Evolutionary conservation across 2,329 filamentous ascomycete species (phyloP), one percentile per base, ranked within the genome.

Genomic region (Macrophomina tecta): DNA sequence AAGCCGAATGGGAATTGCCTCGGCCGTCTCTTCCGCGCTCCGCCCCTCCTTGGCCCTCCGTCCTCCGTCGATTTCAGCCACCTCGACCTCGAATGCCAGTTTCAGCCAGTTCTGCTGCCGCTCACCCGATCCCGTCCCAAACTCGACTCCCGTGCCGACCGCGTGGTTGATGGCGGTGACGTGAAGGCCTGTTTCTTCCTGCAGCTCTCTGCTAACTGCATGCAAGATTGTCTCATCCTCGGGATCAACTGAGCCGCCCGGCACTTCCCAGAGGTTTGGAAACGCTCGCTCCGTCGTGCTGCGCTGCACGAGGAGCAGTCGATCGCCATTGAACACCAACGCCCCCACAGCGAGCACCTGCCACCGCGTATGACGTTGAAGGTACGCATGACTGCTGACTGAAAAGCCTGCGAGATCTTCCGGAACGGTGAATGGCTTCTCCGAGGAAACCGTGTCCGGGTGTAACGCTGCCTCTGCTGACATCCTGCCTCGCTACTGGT

Each of bases 161-260:
- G 82, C 74, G 32, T 80, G 77, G 2, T 80, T 72, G 42, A 86
- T 75, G 11, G 73, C 73, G 28, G 73, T 80, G 2, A 84, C 81
- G 51, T 75, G 75, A 28, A 87, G 73, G 0, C 84, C 84, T 0
- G 82, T 82, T 70, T 87, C 85, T 71, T 87, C 85, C 49, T 80
- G 78, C 11, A 85, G 73, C 69, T 86, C 84, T 7, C 84, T 79
- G 9, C 77, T 84, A 2, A 82, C 81, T 1, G 80, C 81, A 61
- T 84, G 80, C 0, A 86, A 72, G 40, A 87, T 75, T 0, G 81
- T 84, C 14, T 75, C 71, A 67, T 87, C 84, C 0, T 73, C 74
- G 11, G 75, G 70, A 45, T 86, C 84, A 34, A 78, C 77, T 12
- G 79, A 80, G 2, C 85, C 85, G 6, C 85, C 84, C 3, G 85